Evolutionary conservation across 1,139 yeast species (phyloP).

Genomic region (Sugiyamaella grinbergsii): DNA sequence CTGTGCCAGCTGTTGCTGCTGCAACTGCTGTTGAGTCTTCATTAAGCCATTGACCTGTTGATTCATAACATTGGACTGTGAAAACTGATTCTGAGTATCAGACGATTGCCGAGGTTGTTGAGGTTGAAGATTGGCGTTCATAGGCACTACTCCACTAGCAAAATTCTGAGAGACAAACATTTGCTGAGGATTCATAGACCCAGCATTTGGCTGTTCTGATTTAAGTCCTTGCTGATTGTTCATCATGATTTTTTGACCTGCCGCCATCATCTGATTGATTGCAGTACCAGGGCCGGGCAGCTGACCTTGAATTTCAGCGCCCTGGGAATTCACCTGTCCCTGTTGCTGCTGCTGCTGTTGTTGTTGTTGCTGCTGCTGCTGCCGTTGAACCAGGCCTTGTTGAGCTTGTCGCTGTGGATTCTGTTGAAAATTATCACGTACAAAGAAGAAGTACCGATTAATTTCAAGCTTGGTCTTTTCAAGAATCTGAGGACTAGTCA

Average conservation of each 20-base stretch:
- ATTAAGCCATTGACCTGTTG: conserved; percentile 4
- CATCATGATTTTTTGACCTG: conserved; percentile 1
- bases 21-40: conserved; percentile 19
- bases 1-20: conserved; percentile 13
- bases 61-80: conserved; percentile 8
- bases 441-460: conserved; percentile 72
- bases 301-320: conserved; percentile 2
- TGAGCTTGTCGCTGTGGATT: conserved; percentile 21
- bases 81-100: conserved; percentile 21
- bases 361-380: conserved; percentile 19
- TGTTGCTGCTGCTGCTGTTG: conserved; percentile 10
- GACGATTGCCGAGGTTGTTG: conserved; percentile 16
- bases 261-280: background rate
- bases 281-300: background rate
- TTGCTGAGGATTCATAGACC: conserved; percentile 15
- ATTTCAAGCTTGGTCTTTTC: conserved; percentile 72
- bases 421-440: conserved; percentile 53
- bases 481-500: conserved; percentile 68
- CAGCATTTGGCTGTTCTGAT: background rate
- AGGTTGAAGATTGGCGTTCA: conserved; percentile 1
- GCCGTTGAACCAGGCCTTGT: conserved; percentile 23
- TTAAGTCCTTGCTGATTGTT: conserved; percentile 3
- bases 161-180: conserved; percentile 16
- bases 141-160: background rate
- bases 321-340: conserved; percentile 3